Conservation (phyloP, 352 stramenopile species). For the Pythium sukuiense region DNA sequence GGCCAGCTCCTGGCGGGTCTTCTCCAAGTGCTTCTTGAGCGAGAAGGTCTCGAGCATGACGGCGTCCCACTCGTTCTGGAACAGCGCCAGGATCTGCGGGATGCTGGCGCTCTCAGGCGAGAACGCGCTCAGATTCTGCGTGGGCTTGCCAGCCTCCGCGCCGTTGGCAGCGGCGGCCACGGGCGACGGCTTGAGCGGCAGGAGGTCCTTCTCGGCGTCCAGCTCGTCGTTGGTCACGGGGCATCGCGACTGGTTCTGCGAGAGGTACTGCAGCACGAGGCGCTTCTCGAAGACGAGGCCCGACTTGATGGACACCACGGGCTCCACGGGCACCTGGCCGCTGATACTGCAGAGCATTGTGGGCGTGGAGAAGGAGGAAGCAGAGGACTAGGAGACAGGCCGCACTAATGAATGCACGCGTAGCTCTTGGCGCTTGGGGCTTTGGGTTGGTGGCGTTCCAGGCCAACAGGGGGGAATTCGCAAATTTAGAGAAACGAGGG, state of each 20-base stretch:
- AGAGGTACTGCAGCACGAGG: conserved; percentile 80
- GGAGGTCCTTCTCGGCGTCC: conserved; percentile 58
- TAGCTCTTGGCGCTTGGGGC: conserved; percentile 28
- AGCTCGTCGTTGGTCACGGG: conserved; percentile 71
- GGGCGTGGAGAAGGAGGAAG: neutral
- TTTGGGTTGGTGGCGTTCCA: conserved; percentile 22
- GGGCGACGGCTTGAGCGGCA: conserved; percentile 52
- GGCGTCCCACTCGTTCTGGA: conserved; percentile 95
- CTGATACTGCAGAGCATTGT: conserved; percentile 81
- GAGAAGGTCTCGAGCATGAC: conserved; percentile 95
- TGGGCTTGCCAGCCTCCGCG: neutral
- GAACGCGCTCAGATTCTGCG: conserved; percentile 23
- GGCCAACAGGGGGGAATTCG: neutral
- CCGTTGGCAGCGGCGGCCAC: conserved; percentile 1
- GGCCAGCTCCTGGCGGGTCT: conserved; percentile 93
- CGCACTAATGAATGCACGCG: neutral
- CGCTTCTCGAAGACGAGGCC: conserved; percentile 89
- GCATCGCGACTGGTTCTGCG: conserved; percentile 67
- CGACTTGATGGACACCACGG: conserved; percentile 82
- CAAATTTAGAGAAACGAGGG: conserved; percentile 7
- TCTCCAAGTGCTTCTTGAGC: conserved; percentile 92
- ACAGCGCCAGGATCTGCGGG: conserved; percentile 60
- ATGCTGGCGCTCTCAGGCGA: conserved; percentile 53
- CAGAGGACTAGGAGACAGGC: neutral
- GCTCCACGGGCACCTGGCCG: conserved; percentile 78